Evolutionary conservation across 768 basidiomycete species (phyloP).

Genomic region (Boletus tylopilopsis): DNA sequence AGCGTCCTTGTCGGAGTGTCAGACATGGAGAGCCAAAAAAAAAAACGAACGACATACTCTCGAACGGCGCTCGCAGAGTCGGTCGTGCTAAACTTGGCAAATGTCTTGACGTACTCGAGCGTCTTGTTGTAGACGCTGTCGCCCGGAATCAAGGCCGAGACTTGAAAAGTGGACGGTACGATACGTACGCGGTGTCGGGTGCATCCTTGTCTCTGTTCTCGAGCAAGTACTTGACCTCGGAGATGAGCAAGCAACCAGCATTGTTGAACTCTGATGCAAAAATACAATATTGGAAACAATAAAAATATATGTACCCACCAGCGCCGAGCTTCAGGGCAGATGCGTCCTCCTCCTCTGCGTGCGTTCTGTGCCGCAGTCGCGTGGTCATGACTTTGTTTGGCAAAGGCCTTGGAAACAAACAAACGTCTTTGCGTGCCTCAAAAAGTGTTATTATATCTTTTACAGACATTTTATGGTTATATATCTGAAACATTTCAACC

Average conservation of each 20-base stretch:
- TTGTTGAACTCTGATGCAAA: slow-evolving; percentile 82
- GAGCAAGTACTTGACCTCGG: slow-evolving; percentile 87
- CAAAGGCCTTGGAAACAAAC: slow-evolving; percentile 30
- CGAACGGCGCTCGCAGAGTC: slow-evolving; percentile 83
- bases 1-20: no score
- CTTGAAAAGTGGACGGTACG: no score
- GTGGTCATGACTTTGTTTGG: slow-evolving; percentile 46
- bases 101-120: slow-evolving; percentile 86
- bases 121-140: slow-evolving; percentile 90
- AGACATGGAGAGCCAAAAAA: no score
- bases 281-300: neutral
- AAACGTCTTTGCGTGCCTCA: neutral
- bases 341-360: slow-evolving; percentile 81
- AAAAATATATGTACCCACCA: slow-evolving; percentile 37
- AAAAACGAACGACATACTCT: slow-evolving; percentile 52
- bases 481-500: slow-evolving; percentile 29
- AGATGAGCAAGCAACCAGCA: slow-evolving; percentile 85
- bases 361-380: slow-evolving; percentile 60
- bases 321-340: slow-evolving; percentile 78
- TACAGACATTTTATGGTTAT: slow-evolving; percentile 36
- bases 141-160: neutral
- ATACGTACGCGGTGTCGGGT: slow-evolving; percentile 75
- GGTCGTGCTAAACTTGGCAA: slow-evolving; percentile 84
- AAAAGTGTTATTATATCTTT: slow-evolving; percentile 32
- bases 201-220: slow-evolving; percentile 86